These are phyloP conservation scores for Alternaria brassicae DNA, from an alignment of 2,329 filamentous ascomycete genomes.

Conservation along the genomic window DNA sequence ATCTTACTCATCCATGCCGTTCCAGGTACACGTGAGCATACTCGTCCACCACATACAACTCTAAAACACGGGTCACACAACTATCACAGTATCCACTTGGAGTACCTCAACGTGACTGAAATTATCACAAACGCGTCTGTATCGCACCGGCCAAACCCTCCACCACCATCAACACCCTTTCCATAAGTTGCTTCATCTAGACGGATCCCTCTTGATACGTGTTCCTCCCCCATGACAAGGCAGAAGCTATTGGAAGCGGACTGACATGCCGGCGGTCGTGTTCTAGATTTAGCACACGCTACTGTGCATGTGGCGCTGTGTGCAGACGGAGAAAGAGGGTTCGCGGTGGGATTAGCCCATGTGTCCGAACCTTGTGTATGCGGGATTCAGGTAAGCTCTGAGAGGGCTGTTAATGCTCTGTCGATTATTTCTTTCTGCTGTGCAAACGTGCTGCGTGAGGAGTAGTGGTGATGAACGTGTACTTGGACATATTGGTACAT, in stretches of 20 bases:
- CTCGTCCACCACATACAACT: background rate
- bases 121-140: background rate
- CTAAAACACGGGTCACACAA: background rate
- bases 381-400: background rate
- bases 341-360: background rate
- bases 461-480: no score
- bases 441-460: no score
- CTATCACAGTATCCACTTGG: background rate
- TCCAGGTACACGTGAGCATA: background rate
- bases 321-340: background rate
- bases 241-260: background rate
- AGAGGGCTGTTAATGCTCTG: no score
- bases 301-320: background rate
- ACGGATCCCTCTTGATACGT: background rate
- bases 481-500: no score
- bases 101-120: background rate
- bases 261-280: background rate
- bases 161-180: slow-evolving; percentile 3
- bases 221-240: background rate
- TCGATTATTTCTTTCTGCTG: no score
- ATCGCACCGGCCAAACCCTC: slow-evolving; percentile 5
- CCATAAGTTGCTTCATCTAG: slow-evolving; percentile 4
- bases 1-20: background rate
- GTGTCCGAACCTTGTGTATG: background rate
- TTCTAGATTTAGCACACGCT: background rate